phyloP scores from a whole-genome alignment of 352 stramenopile genomes.

The Pilasporangium apinafurcum region DNA sequence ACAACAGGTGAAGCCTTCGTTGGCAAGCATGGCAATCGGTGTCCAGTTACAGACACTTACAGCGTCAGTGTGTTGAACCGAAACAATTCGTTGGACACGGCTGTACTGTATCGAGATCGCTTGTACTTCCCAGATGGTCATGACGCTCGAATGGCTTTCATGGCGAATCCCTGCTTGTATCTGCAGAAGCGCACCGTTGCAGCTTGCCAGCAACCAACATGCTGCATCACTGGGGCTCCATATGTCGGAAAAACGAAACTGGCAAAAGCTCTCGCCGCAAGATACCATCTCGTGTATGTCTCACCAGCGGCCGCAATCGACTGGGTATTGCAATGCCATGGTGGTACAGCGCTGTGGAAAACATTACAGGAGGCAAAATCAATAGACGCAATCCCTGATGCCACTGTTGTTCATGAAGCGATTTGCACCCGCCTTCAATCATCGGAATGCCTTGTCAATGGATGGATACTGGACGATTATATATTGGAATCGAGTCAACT shows the following conservation, averaged over 20 bases:
- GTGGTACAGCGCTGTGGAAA: conserved; percentile 17
- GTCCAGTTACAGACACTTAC: conserved; percentile 23
- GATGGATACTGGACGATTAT: conserved; percentile 64
- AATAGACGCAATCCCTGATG: conserved; percentile 11
- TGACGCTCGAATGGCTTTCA: conserved; percentile 10
- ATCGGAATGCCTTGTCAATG: conserved; percentile 45
- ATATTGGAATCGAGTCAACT: conserved; percentile 22
- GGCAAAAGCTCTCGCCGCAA: conserved; percentile 1
- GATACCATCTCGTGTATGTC: conserved; percentile 20
- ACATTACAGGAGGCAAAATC: conserved; percentile 3
- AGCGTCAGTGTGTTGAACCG: conserved; percentile 2
- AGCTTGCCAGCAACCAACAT: conserved; percentile 1
- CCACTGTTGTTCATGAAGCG: conserved; percentile 17
- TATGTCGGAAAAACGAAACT: conserved; percentile 9
- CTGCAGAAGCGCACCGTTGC: neutral
- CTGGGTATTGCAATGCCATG: conserved; percentile 58
- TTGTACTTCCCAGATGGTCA: conserved; percentile 48
- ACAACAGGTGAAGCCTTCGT: conserved; percentile 33
- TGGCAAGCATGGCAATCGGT: conserved; percentile 42
- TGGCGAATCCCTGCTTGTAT: conserved; percentile 10
- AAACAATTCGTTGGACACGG: neutral
- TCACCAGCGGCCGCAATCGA: conserved; percentile 35
- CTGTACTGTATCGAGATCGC: conserved; percentile 37
- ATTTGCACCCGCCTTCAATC: conserved; percentile 39
- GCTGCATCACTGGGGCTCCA: conserved; percentile 6